These are phyloP conservation scores for Pseudocercospora pini-densiflorae DNA, from an alignment of 2,329 filamentous ascomycete genomes.

Conservation along the genomic window DNA sequence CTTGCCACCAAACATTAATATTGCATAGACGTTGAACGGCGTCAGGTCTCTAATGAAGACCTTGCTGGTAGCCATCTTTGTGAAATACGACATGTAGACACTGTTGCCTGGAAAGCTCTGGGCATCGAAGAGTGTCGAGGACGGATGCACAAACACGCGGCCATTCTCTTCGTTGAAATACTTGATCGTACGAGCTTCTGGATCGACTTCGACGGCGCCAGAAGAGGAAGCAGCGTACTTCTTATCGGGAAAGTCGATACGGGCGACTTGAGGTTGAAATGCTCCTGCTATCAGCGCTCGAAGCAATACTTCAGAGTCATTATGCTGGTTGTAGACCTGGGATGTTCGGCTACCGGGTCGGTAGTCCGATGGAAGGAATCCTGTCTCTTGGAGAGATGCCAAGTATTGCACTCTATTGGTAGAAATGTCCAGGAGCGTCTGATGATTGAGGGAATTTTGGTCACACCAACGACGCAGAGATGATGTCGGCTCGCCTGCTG, in stretches of 20 bases:
- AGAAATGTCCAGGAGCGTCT: conserved; percentile 85
- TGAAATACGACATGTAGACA: conserved; percentile 86
- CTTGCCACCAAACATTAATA: conserved; percentile 84
- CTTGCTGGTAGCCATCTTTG: conserved; percentile 88
- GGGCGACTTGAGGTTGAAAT: conserved; percentile 78
- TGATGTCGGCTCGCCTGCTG: conserved; percentile 60
- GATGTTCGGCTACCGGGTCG: conserved; percentile 33
- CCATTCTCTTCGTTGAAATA: conserved; percentile 85
- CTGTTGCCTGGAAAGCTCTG: conserved; percentile 77
- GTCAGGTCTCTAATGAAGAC: conserved; percentile 90
- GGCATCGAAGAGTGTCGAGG: conserved; percentile 81
- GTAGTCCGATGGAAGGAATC: conserved; percentile 62
- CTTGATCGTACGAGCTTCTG: conserved; percentile 88
- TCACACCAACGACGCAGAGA: conserved; percentile 79
- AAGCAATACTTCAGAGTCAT: conserved; percentile 51
- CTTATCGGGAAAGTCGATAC: conserved; percentile 93
- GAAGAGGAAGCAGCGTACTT: conserved; percentile 88
- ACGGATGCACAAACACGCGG: conserved; percentile 90
- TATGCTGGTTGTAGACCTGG: conserved; percentile 53
- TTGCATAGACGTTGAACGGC: conserved; percentile 86
- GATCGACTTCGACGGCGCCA: conserved; percentile 89
- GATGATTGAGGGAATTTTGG: conserved; percentile 80
- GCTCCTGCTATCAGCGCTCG: conserved; percentile 56
- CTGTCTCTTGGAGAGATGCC: conserved; percentile 81
- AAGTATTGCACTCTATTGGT: conserved; percentile 87